Conservation (phyloP, 1,284 basidiomycete species). For the Puccinia novopanici region DNA sequence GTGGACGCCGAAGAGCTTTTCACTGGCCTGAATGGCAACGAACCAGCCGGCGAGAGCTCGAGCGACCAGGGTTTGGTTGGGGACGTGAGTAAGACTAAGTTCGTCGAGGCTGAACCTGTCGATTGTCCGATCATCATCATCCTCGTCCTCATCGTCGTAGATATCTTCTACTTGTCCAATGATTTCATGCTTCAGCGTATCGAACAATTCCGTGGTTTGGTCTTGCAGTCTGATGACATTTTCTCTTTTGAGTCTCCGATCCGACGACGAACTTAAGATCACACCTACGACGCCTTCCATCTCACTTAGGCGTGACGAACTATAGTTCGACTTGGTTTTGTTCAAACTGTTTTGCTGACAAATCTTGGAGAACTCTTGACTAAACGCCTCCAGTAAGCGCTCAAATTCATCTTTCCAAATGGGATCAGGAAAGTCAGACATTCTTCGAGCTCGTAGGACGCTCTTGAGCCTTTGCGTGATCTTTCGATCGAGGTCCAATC, state of each 20-base stretch:
- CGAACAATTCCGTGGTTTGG: slow-evolving; percentile 37
- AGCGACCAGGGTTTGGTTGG: slow-evolving; percentile 34
- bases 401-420: slow-evolving; percentile 29
- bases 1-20: slow-evolving; percentile 12
- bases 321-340: background rate
- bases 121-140: slow-evolving; percentile 35
- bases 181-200: slow-evolving; percentile 32
- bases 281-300: slow-evolving; percentile 36
- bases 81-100: slow-evolving; percentile 3
- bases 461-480: slow-evolving; percentile 6
- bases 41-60: slow-evolving; percentile 32
- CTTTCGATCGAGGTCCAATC: slow-evolving; percentile 1
- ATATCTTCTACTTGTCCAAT: slow-evolving; percentile 33
- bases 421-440: slow-evolving; percentile 24
- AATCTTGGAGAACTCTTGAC: slow-evolving; percentile 36
- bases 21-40: slow-evolving; percentile 8
- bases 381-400: slow-evolving; percentile 14
- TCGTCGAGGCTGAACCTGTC: slow-evolving; percentile 22
- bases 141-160: slow-evolving; percentile 35
- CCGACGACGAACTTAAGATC: background rate
- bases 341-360: slow-evolving; percentile 40
- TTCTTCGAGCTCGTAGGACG: background rate
- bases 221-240: slow-evolving; percentile 8
- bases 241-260: slow-evolving; percentile 38
- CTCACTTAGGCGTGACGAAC: slow-evolving; percentile 3